Conservation (phyloP, 139 green algal species). For the Edaphochlamys debaryana region DNA sequence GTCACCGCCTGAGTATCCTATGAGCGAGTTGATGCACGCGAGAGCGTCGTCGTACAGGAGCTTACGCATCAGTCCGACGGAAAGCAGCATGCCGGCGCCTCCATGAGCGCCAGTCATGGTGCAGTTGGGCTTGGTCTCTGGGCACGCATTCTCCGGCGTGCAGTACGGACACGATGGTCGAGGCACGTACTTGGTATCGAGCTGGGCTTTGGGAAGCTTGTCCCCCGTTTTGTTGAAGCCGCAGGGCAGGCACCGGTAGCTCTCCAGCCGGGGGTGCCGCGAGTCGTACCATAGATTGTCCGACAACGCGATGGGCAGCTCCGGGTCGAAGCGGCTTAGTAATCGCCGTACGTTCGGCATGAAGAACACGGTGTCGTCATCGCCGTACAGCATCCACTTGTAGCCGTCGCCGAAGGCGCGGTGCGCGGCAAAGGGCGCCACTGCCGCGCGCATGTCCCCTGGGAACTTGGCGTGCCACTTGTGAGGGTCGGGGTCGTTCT, state of each 20-base stretch:
- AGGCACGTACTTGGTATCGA: background rate
- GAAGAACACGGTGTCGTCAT: background rate
- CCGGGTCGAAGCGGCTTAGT: constrained; percentile 6
- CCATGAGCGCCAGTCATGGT: constrained; percentile 23
- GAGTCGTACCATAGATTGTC: constrained; percentile 34
- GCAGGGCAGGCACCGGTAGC: constrained; percentile 35
- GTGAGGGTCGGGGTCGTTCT: background rate
- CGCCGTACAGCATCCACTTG: constrained; percentile 43
- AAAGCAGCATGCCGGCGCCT: constrained; percentile 35
- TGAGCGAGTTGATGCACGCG: background rate
- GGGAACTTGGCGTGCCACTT: constrained; percentile 25
- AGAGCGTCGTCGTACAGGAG: background rate
- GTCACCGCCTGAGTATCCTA: constrained; percentile 27
- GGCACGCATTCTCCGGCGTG: constrained; percentile 12
- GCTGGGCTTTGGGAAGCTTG: background rate
- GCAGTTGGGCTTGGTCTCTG: background rate
- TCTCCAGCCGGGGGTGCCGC: constrained; percentile 5
- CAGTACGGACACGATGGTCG: constrained; percentile 35
- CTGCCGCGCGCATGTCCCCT: constrained; percentile 14
- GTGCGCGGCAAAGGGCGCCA: constrained; percentile 25
- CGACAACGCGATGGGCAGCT: constrained; percentile 16
- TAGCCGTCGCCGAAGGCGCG: background rate
- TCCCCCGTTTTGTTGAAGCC: constrained; percentile 10
- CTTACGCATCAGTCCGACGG: constrained; percentile 19
- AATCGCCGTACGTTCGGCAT: background rate